phyloP scores from a whole-genome alignment of 306 rosid genomes.

The Senna tora region DNA sequence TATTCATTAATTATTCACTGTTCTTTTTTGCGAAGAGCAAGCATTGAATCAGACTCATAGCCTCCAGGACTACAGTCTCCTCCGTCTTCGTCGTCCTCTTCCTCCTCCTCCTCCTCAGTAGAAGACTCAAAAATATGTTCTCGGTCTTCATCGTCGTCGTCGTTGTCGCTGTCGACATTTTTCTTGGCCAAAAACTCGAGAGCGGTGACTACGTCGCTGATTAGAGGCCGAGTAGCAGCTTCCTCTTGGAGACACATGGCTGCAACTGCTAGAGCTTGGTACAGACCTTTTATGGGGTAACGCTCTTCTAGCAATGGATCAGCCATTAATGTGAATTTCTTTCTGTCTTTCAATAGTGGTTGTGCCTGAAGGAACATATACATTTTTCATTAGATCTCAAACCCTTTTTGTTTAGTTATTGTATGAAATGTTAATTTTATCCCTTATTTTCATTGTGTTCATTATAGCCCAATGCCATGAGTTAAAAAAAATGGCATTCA shows the following conservation, averaged over 20 bases:
- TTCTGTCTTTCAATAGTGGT: conserved; percentile 77
- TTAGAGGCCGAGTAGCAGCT: conserved; percentile 70
- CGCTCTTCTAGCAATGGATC: conserved; percentile 73
- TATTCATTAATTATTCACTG: neutral
- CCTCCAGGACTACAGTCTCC: conserved; percentile 34
- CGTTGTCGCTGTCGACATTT: conserved; percentile 34
- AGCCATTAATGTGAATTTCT: conserved; percentile 57
- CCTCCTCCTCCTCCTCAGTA: conserved; percentile 12
- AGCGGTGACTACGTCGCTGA: conserved; percentile 87
- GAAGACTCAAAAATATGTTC: conserved; percentile 2
- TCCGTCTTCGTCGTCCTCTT: too few species aligned
- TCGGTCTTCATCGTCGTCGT: conserved; percentile 18
- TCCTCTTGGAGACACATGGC: conserved; percentile 93
- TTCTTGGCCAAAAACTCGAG: conserved; percentile 52
- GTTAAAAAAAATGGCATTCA: too few species aligned
- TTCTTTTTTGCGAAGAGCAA: conserved; percentile 23
- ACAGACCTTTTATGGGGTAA: conserved; percentile 67
- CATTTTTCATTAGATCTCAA: neutral
- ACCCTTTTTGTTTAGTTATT: neutral
- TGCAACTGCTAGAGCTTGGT: conserved; percentile 94
- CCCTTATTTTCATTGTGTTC: too few species aligned
- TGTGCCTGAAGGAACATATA: conserved; percentile 63
- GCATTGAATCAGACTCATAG: conserved; percentile 24
- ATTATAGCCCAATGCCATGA: too few species aligned
- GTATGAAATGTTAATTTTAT: too few species aligned